phyloP scores from a whole-genome alignment of 2,329 filamentous ascomycete species.

The Fusarium sp. region DNA sequence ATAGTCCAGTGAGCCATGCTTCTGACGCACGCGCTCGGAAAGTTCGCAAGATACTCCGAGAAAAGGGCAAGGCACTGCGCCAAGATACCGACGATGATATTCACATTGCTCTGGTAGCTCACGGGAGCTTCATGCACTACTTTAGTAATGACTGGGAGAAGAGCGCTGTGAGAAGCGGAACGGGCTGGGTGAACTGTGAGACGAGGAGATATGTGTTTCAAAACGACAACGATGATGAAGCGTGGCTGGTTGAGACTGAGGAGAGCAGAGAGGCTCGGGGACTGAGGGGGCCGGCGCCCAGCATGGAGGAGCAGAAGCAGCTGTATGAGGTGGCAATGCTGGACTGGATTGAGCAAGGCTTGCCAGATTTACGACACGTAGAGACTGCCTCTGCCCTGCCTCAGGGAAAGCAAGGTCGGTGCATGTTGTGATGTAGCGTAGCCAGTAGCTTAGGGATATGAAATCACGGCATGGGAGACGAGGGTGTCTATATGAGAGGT shows the following conservation, averaged over 20 bases:
- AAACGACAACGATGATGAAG: slow-evolving; percentile 21
- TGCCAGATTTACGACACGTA: slow-evolving; percentile 27
- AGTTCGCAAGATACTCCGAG: slow-evolving; percentile 25
- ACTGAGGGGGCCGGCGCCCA: slow-evolving; percentile 13
- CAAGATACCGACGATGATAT: slow-evolving; percentile 13
- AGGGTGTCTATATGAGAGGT: too few species aligned
- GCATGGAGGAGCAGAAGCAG: slow-evolving; percentile 13
- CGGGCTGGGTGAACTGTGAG: slow-evolving; percentile 32
- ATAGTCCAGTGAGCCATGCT: slow-evolving; percentile 27
- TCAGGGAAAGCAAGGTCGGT: background rate
- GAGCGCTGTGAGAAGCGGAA: slow-evolving; percentile 15
- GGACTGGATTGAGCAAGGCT: slow-evolving; percentile 25
- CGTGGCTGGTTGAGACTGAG: slow-evolving; percentile 27
- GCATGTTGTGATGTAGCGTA: slow-evolving; percentile 10
- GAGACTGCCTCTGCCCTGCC: slow-evolving; percentile 16
- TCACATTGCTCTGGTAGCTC: slow-evolving; percentile 30
- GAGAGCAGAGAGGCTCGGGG: slow-evolving; percentile 25
- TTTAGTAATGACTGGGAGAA: slow-evolving; percentile 35
- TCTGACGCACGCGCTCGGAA: slow-evolving; percentile 21
- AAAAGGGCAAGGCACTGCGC: slow-evolving; percentile 13
- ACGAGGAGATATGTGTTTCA: slow-evolving; percentile 28
- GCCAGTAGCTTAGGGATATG: too few species aligned
- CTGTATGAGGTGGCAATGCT: slow-evolving; percentile 30
- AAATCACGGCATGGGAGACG: background rate
- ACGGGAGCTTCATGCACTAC: slow-evolving; percentile 33